Evolutionary conservation across 1,284 basidiomycete species (phyloP).

Genomic region (Leccinum subspadiceum): DNA sequence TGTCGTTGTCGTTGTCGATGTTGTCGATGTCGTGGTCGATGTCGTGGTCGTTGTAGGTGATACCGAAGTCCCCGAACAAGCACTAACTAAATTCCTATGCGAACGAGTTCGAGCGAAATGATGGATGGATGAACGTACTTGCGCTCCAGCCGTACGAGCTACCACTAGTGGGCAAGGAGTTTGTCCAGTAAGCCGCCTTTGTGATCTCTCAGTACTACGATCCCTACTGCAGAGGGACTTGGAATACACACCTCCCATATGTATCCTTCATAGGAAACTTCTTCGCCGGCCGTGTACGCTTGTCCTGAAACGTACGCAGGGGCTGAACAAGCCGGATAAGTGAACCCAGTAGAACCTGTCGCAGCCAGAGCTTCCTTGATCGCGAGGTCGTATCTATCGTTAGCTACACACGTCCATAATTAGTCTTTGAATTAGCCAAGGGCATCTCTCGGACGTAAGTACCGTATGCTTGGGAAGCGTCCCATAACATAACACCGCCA

Average conservation of each 20-base stretch:
- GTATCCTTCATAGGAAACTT: conserved; percentile 59
- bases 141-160: conserved; percentile 60
- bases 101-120: neutral
- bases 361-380: conserved; percentile 61
- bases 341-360: conserved; percentile 65
- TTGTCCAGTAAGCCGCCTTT: conserved; percentile 61
- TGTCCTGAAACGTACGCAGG: conserved; percentile 50
- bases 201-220: neutral
- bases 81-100: conserved; percentile 43
- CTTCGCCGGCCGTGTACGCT: conserved; percentile 48
- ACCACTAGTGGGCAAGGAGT: conserved; percentile 48
- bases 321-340: conserved; percentile 59
- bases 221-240: neutral
- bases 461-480: conserved; percentile 68
- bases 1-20: conserved; percentile 13
- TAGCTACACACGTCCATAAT: conserved; percentile 38
- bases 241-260: conserved; percentile 54
- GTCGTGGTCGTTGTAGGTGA: conserved; percentile 7
- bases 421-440: neutral
- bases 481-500: conserved; percentile 74
- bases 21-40: conserved; percentile 8
- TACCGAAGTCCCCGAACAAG: conserved; percentile 34
- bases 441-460: conserved; percentile 18
- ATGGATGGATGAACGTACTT: conserved; percentile 41
- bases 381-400: conserved; percentile 56